phyloP scores from a whole-genome alignment of 345 rosid species.

The Cardamine chenopodiifolia region DNA sequence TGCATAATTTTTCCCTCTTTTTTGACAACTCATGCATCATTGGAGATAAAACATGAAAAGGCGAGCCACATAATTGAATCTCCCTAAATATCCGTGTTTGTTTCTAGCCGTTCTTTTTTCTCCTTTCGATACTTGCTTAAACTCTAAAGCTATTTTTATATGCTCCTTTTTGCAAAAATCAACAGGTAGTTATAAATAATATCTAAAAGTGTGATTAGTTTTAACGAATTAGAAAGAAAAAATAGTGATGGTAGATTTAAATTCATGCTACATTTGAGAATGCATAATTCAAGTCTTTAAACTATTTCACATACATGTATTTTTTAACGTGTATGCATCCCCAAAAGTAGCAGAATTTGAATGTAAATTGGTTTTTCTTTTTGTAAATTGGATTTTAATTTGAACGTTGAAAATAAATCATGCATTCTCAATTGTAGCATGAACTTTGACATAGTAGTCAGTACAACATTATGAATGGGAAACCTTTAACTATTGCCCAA shows the following conservation, averaged over 20 bases:
- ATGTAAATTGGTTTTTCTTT: too few relatives aligned
- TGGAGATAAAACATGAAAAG: constrained; percentile 41
- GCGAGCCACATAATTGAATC: constrained; percentile 43
- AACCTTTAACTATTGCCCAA: neutral
- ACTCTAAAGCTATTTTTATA: neutral
- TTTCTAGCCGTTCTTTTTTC: constrained; percentile 45
- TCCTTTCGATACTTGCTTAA: constrained; percentile 27
- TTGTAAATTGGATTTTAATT: neutral
- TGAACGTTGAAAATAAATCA: neutral
- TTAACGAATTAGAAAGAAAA: neutral
- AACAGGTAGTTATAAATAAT: neutral
- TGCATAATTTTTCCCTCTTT: neutral
- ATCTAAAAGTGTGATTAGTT: neutral
- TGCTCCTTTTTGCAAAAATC: neutral
- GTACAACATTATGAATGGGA: neutral
- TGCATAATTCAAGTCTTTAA: neutral
- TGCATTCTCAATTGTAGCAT: neutral
- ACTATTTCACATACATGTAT: neutral
- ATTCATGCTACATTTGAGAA: neutral
- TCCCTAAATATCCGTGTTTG: constrained; percentile 47
- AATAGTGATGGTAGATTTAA: neutral
- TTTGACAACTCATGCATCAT: neutral
- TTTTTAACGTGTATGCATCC: neutral
- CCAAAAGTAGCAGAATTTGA: neutral
- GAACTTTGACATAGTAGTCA: neutral